Base-by-base conservation (phyloP, 768 basidiomycete species). In the Phlebiopsis gigantea region DNA sequence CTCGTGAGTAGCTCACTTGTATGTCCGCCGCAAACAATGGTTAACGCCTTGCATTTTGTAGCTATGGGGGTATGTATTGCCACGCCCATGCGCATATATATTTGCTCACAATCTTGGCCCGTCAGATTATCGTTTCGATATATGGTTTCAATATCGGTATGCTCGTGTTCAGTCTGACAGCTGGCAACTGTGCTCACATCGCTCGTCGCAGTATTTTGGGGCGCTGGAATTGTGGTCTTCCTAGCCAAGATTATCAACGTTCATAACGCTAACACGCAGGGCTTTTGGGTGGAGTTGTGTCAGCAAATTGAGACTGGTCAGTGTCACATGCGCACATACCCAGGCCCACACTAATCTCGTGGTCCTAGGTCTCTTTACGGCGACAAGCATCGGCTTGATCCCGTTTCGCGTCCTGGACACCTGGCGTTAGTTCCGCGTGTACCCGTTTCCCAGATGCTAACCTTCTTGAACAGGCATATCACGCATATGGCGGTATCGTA, bases 211-310 rank as follows among this genome's bases (percentile, higher is more conserved):
- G 91, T 86, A 0, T 93, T 94, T 64, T 94, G 90, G 91, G 91
- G 92, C 15, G 81, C 88, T 21, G 91, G 85, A 3, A 84, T 94
- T 59, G 87, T 92, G 14, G 69, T 92, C 51, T 85, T 92, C 69
- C 71, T 90, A 4, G 72, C 70, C 22, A 82, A 80, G 65, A 76
- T 83, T 45, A 91, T 93, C 68, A 83, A 88, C 63, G 71, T 88
- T 3, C 82, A 88, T 63, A 85, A 88, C 62, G 68, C 74, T 8
- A 78, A 87, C 53, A 79, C 75, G 0, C 85, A 92, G 71, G 84
- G 85, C 22, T 85, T 88, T 55, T 94, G 91, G 92, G 79, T 91
- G 15, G 89, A 92, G 71, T 75, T 90, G 44, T 79, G 79, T 45
- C 85, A 83, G 5, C 91, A 94, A 66, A 75, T 92, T 42, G 82